Base-by-base conservation (phyloP, 2,329 filamentous ascomycete genomes). In the Huntiella moniliformis region DNA sequence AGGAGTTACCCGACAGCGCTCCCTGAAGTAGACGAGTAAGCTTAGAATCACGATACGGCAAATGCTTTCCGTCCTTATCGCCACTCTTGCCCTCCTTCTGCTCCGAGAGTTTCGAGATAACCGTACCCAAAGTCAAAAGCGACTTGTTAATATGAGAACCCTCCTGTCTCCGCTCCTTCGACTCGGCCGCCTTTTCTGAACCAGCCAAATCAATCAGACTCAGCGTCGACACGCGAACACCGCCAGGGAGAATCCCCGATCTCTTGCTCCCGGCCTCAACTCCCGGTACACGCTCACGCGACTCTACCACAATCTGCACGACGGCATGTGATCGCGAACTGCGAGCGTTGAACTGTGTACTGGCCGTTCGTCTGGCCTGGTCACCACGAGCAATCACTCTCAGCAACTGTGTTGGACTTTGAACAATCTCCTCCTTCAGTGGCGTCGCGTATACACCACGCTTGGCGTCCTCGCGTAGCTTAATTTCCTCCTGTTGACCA, bases 111-210 rank as follows among this genome's bases (percentile, higher is more conserved):
- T 82, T 82, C 8, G 84, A 82, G 58, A 98, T 95, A 56, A 98
- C 91, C 1, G 85, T 98, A 44, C 91, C 91, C 3, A 98, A 67
- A 0, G 91, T 98, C 49, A 98, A 74, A 56, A 98, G 65, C 60
- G 86, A 95, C 65, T 96, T 96, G 68, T 98, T 98, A 64, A 98
- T 98, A 59, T 98, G 91, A 10, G 88, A 88, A 52, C 91, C 91
- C 63, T 98, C 91, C 12, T 85, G 84, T 39, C 91, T 74, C 45
- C 91, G 76, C 63, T 96, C 91, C 60, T 96, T 98, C 46, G 80
- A 82, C 56, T 96, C 91, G 3, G 91, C 91, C 36, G 91, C 91
- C 61, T 88, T 85, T 60, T 98, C 91, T 0, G 91, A 96, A 35
- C 91, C 91, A 46, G 91, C 91, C 54, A 98, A 67, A 71, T 98